Conservation (phyloP, 768 basidiomycete species). For the Lactarius hengduanensis region DNA sequence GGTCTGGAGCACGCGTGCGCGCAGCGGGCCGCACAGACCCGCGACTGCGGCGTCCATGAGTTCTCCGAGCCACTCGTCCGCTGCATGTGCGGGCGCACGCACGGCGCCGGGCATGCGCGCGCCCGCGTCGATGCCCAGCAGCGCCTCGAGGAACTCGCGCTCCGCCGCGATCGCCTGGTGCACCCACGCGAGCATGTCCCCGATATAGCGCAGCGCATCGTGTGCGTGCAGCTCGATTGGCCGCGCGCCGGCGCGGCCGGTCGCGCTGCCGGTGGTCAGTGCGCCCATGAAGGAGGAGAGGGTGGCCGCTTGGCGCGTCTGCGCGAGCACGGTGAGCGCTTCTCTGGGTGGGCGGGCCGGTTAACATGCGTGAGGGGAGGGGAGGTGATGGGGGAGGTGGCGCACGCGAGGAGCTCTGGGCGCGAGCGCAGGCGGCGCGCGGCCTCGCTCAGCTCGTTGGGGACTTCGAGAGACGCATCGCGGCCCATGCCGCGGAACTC, state of each 20-base stretch:
- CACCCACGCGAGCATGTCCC: conserved; percentile 98
- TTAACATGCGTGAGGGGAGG: conserved; percentile 31
- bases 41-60: conserved; percentile 80
- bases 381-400: conserved; percentile 10
- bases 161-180: conserved; percentile 96
- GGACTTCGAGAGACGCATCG: conserved; percentile 72
- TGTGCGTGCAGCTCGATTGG: conserved; percentile 98
- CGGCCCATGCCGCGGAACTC: conserved; percentile 80
- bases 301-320: conserved; percentile 78
- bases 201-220: conserved; percentile 93
- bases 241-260: conserved; percentile 46
- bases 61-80: conserved; percentile 77
- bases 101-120: conserved; percentile 75
- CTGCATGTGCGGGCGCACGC: conserved; percentile 52
- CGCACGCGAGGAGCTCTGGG: conserved; percentile 74
- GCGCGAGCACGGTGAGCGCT: conserved; percentile 69
- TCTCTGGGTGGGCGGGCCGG: conserved; percentile 48
- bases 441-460: conserved; percentile 62
- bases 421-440: conserved; percentile 71
- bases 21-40: conserved; percentile 81
- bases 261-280: conserved; percentile 59
- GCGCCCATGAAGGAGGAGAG: conserved; percentile 87
- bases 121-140: conserved; percentile 69
- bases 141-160: conserved; percentile 84
- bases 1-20: conserved; percentile 92